phyloP scores from a whole-genome alignment of 345 rosid genomes.

The Syzygium aqueum region DNA sequence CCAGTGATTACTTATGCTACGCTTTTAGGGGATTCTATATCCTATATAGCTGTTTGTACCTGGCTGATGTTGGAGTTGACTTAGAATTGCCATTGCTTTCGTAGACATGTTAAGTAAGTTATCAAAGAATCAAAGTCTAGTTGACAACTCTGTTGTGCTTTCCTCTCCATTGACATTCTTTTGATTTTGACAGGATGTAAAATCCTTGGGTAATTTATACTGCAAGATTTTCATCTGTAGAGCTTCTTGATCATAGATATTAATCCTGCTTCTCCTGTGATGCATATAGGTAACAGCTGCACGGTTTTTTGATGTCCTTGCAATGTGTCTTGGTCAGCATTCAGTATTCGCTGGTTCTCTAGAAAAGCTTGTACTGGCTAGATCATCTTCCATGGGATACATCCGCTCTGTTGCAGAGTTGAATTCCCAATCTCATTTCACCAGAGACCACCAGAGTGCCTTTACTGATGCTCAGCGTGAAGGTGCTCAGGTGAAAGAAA shows the following conservation, averaged over 20 bases:
- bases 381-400: constrained; percentile 57
- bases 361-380: constrained; percentile 49
- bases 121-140: not conserved
- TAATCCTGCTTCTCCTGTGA: not conserved
- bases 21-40: not conserved
- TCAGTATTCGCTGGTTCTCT: constrained; percentile 67
- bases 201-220: not conserved
- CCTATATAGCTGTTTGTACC: not conserved
- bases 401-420: constrained; percentile 72
- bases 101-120: not conserved
- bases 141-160: not conserved
- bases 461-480: constrained; percentile 22
- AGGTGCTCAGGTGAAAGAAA: constrained; percentile 15
- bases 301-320: constrained; percentile 70
- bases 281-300: constrained; percentile 64
- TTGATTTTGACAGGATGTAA: not conserved
- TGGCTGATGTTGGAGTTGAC: not conserved
- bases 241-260: not conserved
- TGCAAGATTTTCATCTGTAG: not conserved
- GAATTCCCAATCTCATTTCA: constrained; percentile 31
- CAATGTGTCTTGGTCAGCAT: constrained; percentile 62
- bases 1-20: not conserved
- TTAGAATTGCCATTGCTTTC: not conserved
- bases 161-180: not conserved
- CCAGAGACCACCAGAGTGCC: constrained; percentile 12